Percentiles rank a stretch among this genome's conserved stretches.
Conservation (phyloP, 495 filamentous ascomycete genomes). For the Neurospora cerealis region DNA sequence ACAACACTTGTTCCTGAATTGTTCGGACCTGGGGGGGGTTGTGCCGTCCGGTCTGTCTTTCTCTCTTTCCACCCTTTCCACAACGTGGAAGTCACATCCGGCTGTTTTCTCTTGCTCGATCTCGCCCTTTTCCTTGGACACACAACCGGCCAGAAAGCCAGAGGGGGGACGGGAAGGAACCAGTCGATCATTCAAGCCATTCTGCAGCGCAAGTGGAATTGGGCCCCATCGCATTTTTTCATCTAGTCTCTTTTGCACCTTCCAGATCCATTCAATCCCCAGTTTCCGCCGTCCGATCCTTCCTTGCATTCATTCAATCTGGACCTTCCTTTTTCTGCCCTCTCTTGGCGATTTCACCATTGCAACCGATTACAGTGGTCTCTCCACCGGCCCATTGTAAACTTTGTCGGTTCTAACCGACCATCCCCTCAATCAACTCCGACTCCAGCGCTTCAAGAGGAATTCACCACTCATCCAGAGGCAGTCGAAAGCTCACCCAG, state of each 20-base stretch:
- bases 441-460: neutral
- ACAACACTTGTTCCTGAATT: constrained; percentile 19
- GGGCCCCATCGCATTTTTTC: neutral
- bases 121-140: neutral
- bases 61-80: constrained; percentile 1
- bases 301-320: neutral
- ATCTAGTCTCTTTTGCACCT: neutral
- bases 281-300: neutral
- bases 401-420: neutral
- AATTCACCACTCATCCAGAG: neutral
- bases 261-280: neutral
- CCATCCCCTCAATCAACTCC: neutral
- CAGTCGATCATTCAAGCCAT: neutral
- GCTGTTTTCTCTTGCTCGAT: constrained; percentile 14
- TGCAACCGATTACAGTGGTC: neutral
- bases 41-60: neutral
- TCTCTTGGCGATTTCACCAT: neutral
- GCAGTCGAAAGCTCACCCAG: neutral
- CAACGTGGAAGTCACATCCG: constrained; percentile 8
- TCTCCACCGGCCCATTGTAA: neutral
- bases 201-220: neutral
- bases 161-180: neutral
- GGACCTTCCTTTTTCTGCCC: neutral
- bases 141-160: neutral
- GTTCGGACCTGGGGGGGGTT: constrained; percentile 9